Conservation (phyloP, 1,284 basidiomycete species). For the Coriolopsis trogii region DNA sequence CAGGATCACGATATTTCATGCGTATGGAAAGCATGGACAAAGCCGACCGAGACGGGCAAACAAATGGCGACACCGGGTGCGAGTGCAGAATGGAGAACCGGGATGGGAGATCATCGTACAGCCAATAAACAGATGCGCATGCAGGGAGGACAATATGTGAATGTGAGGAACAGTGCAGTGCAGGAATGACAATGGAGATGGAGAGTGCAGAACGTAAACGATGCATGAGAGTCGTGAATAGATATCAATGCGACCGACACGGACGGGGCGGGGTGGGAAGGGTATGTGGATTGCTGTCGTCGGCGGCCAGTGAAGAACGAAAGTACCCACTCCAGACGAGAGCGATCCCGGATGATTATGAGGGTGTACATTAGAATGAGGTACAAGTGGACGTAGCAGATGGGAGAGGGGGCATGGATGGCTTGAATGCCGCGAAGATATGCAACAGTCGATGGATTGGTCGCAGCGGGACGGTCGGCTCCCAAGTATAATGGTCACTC, state of each 20-base stretch:
- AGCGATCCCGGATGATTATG: too few species aligned
- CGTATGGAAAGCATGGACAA: too few species aligned
- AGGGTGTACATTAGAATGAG: too few species aligned
- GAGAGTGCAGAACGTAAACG: neutral
- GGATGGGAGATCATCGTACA: neutral
- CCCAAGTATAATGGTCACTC: neutral
- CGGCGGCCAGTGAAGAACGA: neutral
- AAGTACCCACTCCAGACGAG: too few species aligned
- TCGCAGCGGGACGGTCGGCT: neutral
- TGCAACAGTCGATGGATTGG: neutral
- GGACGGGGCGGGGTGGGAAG: neutral
- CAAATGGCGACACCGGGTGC: too few species aligned
- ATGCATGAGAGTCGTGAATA: neutral
- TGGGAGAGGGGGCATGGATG: too few species aligned
- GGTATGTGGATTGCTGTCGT: neutral
- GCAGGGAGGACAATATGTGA: neutral
- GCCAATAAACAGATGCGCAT: conserved; percentile 14
- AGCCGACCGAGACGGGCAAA: too few species aligned
- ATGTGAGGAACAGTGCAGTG: neutral
- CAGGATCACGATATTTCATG: too few species aligned
- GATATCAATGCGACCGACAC: neutral
- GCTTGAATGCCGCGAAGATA: neutral
- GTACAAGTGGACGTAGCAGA: too few species aligned
- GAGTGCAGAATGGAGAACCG: too few species aligned
- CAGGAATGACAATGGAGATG: too few species aligned